Evolutionary conservation across 2,329 filamentous ascomycete species (phyloP).

Genomic region (Aspergillus pseudoglaucus): DNA sequence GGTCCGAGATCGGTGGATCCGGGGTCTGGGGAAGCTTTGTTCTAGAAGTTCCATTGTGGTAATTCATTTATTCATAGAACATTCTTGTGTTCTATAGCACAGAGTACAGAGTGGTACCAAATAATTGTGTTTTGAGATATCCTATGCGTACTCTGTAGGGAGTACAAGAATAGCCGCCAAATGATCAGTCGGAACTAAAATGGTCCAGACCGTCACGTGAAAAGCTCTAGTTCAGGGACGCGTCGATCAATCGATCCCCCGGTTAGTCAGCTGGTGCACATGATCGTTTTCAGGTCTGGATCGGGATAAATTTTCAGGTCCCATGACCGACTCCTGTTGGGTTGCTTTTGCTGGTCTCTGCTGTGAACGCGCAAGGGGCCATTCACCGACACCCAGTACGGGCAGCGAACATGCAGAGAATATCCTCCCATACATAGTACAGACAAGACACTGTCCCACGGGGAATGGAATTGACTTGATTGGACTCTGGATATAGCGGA

Average conservation of each 20-base stretch:
- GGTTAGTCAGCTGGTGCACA: not conserved
- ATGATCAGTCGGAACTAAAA: not conserved
- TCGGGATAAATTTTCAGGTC: slow-evolving; percentile 1
- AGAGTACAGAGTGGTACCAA: too few species aligned
- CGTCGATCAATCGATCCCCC: slow-evolving; percentile 1
- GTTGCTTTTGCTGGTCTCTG: not conserved
- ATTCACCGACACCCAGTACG: not conserved
- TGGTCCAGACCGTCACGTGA: slow-evolving; percentile 11
- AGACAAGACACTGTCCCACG: not conserved
- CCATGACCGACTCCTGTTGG: not conserved
- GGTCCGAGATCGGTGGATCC: not conserved
- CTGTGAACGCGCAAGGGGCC: not conserved
- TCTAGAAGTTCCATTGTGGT: not conserved
- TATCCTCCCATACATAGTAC: not conserved
- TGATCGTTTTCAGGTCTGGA: slow-evolving; percentile 3
- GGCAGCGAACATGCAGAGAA: not conserved
- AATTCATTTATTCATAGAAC: too few species aligned
- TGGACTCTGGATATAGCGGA: not conserved
- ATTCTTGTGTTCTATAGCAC: too few species aligned
- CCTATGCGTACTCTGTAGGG: too few species aligned
- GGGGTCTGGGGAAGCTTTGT: not conserved
- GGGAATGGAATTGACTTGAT: too few species aligned
- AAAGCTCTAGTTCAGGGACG: not conserved
- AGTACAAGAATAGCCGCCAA: too few species aligned
- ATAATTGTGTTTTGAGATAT: too few species aligned